These are phyloP conservation scores for Graphiopsis chlorocephala DNA, from an alignment of 2,329 filamentous ascomycete genomes.

Conservation along the genomic window DNA sequence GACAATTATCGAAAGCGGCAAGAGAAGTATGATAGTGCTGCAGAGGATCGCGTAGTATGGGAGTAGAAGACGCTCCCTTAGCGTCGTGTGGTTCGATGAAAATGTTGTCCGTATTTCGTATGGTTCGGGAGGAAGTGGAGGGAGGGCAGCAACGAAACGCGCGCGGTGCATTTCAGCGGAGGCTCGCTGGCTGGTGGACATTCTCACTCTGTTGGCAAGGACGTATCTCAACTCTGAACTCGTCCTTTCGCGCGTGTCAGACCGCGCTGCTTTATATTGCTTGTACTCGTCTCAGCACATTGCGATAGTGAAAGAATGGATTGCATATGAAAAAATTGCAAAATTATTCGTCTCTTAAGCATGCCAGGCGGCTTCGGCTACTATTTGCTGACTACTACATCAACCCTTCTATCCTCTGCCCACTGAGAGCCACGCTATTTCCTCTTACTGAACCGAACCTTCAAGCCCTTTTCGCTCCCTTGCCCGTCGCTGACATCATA, in stretches of 20 bases:
- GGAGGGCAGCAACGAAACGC: neutral
- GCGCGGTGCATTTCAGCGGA: neutral
- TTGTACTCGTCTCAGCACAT: neutral
- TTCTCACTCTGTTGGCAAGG: neutral
- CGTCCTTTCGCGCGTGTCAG: neutral
- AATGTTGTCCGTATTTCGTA: neutral
- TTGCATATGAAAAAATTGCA: neutral
- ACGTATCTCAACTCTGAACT: neutral
- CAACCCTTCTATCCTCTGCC: neutral
- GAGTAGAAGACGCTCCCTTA: neutral
- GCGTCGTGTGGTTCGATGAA: neutral
- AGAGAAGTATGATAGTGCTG: neutral
- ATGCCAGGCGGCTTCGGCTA: neutral
- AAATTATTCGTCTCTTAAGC: neutral
- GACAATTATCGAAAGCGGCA: neutral
- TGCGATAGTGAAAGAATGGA: neutral
- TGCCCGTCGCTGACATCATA: constrained; percentile 21
- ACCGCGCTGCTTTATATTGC: neutral
- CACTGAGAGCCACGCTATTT: neutral
- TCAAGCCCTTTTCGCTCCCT: neutral
- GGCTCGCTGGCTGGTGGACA: neutral
- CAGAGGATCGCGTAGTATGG: neutral
- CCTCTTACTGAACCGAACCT: constrained; percentile 13
- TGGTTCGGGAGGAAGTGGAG: neutral
- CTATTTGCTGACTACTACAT: neutral